Evolutionary conservation across 495 filamentous ascomycete species (phyloP).

Genomic region (Penicillium bialowiezense): DNA sequence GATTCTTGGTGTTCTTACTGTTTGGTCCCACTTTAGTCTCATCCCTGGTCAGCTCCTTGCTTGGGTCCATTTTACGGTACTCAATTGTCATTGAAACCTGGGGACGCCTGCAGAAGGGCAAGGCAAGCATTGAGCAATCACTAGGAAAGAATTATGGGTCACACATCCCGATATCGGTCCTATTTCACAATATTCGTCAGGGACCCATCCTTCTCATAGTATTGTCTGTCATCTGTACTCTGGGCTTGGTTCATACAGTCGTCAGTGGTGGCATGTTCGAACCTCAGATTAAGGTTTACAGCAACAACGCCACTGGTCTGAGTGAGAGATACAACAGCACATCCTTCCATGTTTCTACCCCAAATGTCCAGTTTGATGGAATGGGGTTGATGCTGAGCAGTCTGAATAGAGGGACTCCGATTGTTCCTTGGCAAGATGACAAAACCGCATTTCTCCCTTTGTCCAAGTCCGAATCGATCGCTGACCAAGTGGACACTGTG

Average conservation of each 20-base stretch:
- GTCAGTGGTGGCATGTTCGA: constrained; percentile 24
- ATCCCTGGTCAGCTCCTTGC: constrained; percentile 20
- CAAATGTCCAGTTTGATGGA: constrained; percentile 2
- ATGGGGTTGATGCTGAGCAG: neutral
- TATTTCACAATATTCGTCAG: constrained; percentile 2
- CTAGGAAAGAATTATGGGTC: constrained; percentile 16
- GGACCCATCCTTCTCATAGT: constrained; percentile 3
- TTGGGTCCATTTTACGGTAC: constrained; percentile 22
- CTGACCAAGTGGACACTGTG: neutral
- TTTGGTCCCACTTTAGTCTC: constrained; percentile 23
- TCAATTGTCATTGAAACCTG: constrained; percentile 23
- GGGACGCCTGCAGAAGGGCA: constrained; percentile 15
- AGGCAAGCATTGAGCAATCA: constrained; percentile 4
- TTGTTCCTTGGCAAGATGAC: neutral
- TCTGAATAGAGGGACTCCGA: neutral
- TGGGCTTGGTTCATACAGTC: constrained; percentile 13
- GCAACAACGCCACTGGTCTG: neutral
- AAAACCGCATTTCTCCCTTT: neutral
- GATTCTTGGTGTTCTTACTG: constrained; percentile 12
- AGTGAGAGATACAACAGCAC: constrained; percentile 4
- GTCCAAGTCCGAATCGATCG: neutral
- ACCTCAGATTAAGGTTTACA: constrained; percentile 7
- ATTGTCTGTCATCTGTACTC: constrained; percentile 9
- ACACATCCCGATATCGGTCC: constrained; percentile 7
- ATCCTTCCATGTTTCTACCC: constrained; percentile 7